Percentiles rank a stretch among this genome's conserved stretches.
Evolutionary conservation across 345 rosid species (phyloP).

Genomic region (Abelmoschus esculentus): DNA sequence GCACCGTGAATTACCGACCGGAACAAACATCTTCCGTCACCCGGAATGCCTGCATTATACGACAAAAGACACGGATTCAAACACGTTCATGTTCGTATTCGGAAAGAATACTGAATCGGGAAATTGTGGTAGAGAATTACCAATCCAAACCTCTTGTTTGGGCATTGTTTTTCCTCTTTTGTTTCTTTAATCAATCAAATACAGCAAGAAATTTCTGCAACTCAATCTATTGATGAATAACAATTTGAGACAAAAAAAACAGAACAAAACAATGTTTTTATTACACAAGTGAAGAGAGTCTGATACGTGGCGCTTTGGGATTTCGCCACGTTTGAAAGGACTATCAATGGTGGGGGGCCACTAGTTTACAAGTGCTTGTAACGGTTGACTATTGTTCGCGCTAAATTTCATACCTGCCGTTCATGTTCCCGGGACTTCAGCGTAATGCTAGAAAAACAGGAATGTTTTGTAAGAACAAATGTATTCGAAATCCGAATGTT

Average conservation of each 20-base stretch:
- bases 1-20: conserved; percentile 45
- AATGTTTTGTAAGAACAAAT: too few relatives aligned
- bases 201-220: not conserved
- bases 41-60: conserved; percentile 40
- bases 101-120: too few relatives aligned
- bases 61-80: too few relatives aligned
- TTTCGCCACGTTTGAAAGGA: not conserved
- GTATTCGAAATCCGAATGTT: too few relatives aligned
- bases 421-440: not conserved
- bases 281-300: not conserved
- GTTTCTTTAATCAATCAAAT: not conserved
- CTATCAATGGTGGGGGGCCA: not conserved
- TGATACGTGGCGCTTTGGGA: not conserved
- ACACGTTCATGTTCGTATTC: too few relatives aligned
- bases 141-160: conserved; percentile 20
- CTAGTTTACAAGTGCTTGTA: not conserved
- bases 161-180: conserved; percentile 16
- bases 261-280: not conserved
- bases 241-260: not conserved
- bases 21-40: conserved; percentile 70
- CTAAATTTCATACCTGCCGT: conserved; percentile 15
- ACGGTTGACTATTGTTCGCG: conserved; percentile 3
- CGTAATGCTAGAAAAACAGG: not conserved
- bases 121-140: conserved; percentile 2
- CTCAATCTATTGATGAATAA: not conserved